phyloP scores from a whole-genome alignment of 176 grass and related monocot genomes.

The Eragrostis nindensis region DNA sequence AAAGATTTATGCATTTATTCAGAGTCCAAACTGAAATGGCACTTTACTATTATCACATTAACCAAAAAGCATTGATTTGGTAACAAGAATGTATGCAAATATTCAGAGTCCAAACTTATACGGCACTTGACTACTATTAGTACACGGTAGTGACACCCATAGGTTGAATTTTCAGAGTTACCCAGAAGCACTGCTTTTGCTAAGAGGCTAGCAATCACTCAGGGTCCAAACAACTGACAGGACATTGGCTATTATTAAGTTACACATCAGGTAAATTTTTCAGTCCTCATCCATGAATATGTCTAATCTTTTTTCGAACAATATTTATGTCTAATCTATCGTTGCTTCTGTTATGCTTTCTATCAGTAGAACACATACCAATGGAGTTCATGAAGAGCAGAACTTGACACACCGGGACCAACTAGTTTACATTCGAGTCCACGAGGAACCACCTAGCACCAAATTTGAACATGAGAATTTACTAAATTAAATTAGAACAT shows the following conservation, averaged over 20 bases:
- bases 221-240: too few relatives aligned
- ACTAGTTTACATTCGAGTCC: slow-evolving; percentile 67
- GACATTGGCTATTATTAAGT: neutral
- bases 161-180: neutral
- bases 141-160: too few relatives aligned
- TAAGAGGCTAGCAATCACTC: too few relatives aligned
- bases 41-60: too few relatives aligned
- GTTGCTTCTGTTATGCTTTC: neutral
- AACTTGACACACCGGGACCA: slow-evolving; percentile 40
- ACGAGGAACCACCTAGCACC: slow-evolving; percentile 61
- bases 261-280: neutral
- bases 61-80: neutral
- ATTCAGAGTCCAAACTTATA: neutral
- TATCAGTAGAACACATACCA: slow-evolving; percentile 54
- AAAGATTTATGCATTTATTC: too few relatives aligned
- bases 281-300: neutral
- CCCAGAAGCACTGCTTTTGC: neutral
- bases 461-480: neutral
- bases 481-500: neutral
- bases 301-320: too few relatives aligned
- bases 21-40: too few relatives aligned
- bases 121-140: neutral
- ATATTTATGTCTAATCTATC: neutral
- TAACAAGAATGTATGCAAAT: neutral
- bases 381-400: slow-evolving; percentile 64